Evolutionary conservation across 1,284 basidiomycete species (phyloP), one percentile per base, ranked within the genome.

Genomic region (Heterobasidion annosum): DNA sequence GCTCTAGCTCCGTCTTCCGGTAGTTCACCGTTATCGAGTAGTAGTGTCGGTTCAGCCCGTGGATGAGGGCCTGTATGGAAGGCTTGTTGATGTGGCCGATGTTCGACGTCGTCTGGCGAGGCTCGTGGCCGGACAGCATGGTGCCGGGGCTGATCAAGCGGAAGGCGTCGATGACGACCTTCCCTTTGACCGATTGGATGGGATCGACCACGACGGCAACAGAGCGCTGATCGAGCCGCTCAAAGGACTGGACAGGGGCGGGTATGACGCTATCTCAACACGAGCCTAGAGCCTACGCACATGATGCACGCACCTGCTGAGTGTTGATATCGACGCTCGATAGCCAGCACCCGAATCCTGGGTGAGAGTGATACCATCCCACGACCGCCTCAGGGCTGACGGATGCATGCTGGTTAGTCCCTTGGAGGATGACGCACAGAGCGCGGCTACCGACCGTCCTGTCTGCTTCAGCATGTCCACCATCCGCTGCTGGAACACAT

Each of bases 291-390:
- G 37, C n/a, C 37, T 40, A 40, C 10, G 37, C n/a, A 12, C n/a
- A 40, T n/a, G 12, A 10, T 56, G 48, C 54, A 64, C 79, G 57
- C 57, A 89, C 93, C 75, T 97, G 95, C 70, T 99, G 97, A 5
- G 97, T 99, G 74, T 99, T 98, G 68, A 99, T 95, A 74, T 99
- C 97, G 43, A 99, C 97, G 63, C 93, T 95, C 51, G 93, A 97
- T 43, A 99, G 75, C 97, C 97, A 99, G 71, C 97, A 99, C 5
- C 97, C 97, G 69, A 99, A 99, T 34, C 97, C 97, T 53, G 97
- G 97, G 76, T 99, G 97, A 50, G 97, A 99, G 72, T 99, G 97
- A 69, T 99, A 99, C 97, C 97, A 99, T 8, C 97, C 97, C 0
- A 99, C 97, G 9, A 99, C 97, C 85, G 91, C 94, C 75, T 99